phyloP scores from a whole-genome alignment of 495 filamentous ascomycete species.

The Neurospora sp. region DNA sequence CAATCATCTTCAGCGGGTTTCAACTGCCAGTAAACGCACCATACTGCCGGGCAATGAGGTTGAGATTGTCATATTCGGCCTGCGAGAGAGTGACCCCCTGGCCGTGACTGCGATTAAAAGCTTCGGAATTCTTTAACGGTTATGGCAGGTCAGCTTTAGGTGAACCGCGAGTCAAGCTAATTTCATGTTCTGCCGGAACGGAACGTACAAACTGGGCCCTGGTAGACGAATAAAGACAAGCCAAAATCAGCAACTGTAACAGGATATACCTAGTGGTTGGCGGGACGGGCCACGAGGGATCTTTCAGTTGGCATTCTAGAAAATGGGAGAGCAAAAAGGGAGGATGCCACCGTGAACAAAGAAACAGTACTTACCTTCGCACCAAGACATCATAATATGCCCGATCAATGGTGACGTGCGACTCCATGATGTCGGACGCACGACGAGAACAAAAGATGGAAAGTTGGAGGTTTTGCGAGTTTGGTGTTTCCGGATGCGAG shows the following conservation, averaged over 20 bases:
- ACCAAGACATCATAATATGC: constrained; percentile 43
- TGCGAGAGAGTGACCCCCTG: constrained; percentile 15
- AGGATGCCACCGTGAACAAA: not conserved
- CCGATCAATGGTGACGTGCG: constrained; percentile 38
- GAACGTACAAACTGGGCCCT: constrained; percentile 21
- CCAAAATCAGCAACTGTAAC: not conserved
- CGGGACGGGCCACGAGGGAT: not conserved
- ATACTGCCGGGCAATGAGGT: constrained; percentile 20
- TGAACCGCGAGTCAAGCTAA: not conserved
- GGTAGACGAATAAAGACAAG: not conserved
- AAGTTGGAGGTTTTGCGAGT: not conserved
- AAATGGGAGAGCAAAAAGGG: not conserved
- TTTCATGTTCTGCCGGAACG: not conserved
- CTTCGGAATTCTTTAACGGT: constrained; percentile 5
- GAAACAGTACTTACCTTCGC: constrained; percentile 31
- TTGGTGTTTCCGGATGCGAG: not conserved
- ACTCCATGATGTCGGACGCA: constrained; percentile 11
- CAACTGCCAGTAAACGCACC: constrained; percentile 14
- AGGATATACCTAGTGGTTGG: not conserved
- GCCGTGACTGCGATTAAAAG: not conserved
- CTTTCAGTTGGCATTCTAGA: not conserved
- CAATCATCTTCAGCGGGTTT: not conserved
- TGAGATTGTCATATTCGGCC: constrained; percentile 25
- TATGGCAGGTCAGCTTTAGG: not conserved
- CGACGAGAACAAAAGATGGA: not conserved